Base-by-base conservation (phyloP, 2,329 filamentous ascomycete species). In the Tolypocladium tropicale region DNA sequence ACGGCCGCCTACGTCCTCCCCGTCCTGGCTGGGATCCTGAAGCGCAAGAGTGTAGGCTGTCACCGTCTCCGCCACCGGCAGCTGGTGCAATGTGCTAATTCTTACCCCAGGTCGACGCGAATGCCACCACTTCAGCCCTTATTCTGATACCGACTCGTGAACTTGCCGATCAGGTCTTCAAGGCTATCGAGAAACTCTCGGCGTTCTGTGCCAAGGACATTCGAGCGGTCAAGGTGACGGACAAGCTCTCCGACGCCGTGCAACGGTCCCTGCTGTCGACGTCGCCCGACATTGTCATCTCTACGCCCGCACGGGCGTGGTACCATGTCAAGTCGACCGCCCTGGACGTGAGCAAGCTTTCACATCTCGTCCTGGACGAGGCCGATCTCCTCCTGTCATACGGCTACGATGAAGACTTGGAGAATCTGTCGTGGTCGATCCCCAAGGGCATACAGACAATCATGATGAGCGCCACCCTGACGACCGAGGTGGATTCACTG, bases 1-100 rank as follows among this genome's bases (percentile, higher is more conserved):
- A 99, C 94, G 12, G 90, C 90, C n/a, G 93, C 94, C 53, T 97
- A 97, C 69, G 77, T 96, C 7, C 79, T 99, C 46, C 94, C 94
- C 1, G 80, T 96, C n/a, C 74, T 99, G 18, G 88, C 96, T 63
- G 82, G 83, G 37, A 89, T 96, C 59, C 75, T 99, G 56, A 89
- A 87, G 68, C 83, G 83, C 62, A 96, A 96, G 73, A 73, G 80
- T 64, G 83, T 86, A 70, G 21, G 74, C 61, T 14, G 9, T 23
- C 6, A 10, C 18, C 14, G 6, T 21, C 11, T 4, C n/a, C 7
- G 4, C 12, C 14, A 14, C 25, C 23, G n/a, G 34, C 23, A 11
- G 16, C 18, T 34, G 30, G 18, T 30, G 16, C 11, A 14, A 34
- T 16, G 9, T 43, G 36, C 46, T 14, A 10, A 53, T 53, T 52